phyloP scores from a whole-genome alignment of 441 rosid genomes.

The Populus hybrid region DNA sequence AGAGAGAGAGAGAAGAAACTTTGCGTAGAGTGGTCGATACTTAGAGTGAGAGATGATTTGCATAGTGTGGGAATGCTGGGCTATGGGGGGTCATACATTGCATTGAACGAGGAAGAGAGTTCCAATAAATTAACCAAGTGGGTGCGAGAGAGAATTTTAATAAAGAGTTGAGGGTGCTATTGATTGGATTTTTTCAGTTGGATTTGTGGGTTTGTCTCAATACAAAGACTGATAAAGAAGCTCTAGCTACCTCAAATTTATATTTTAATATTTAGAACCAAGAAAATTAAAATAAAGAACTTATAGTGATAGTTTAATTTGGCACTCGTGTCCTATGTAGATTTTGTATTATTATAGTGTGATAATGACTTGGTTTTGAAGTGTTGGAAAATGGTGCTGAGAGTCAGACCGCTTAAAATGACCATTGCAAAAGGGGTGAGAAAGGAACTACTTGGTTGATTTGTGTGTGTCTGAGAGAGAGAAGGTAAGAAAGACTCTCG shows the following conservation, averaged over 20 bases:
- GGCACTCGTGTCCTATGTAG: slow-evolving; percentile 51
- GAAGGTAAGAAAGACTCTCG: not conserved
- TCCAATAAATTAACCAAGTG: slow-evolving; percentile 67
- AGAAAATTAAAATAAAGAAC: not conserved
- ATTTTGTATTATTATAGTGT: slow-evolving; percentile 22
- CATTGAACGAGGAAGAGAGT: slow-evolving; percentile 87
- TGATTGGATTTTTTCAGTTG: slow-evolving; percentile 59
- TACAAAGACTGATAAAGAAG: slow-evolving; percentile 24
- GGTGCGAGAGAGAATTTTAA: slow-evolving; percentile 14
- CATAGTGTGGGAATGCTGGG: slow-evolving; percentile 98
- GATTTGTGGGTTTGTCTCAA: slow-evolving; percentile 63
- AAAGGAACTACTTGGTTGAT: slow-evolving; percentile 15
- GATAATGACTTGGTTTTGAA: slow-evolving; percentile 26
- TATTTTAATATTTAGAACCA: not conserved
- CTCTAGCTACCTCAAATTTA: slow-evolving; percentile 1
- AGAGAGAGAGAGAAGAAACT: slow-evolving; percentile 13
- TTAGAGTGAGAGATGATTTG: slow-evolving; percentile 59
- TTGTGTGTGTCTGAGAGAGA: slow-evolving; percentile 9
- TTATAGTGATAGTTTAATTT: slow-evolving; percentile 16
- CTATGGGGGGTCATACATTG: slow-evolving; percentile 85
- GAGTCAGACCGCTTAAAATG: slow-evolving; percentile 29
- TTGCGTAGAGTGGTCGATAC: slow-evolving; percentile 57
- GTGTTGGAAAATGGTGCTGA: slow-evolving; percentile 31
- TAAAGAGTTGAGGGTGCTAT: not conserved
- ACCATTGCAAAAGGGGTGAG: slow-evolving; percentile 34